Evolutionary conservation across 768 basidiomycete species (phyloP).

Genomic region (Lanmaoa pseudosensibilis): DNA sequence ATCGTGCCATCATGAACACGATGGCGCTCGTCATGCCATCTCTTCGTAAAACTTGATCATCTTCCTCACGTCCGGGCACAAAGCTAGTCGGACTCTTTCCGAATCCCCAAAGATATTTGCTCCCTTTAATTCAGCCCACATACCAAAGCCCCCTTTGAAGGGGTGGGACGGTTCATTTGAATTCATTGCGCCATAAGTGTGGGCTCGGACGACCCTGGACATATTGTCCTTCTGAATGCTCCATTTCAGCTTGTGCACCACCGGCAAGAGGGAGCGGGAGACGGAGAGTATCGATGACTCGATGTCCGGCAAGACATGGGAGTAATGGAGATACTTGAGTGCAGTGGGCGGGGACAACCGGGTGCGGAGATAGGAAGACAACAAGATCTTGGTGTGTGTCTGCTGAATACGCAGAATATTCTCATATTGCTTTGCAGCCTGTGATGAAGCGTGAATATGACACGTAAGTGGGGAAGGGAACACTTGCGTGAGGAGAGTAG

Average conservation of each 20-base stretch:
- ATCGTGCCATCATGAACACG: background rate
- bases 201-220: conserved; percentile 54
- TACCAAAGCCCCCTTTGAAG: conserved; percentile 40
- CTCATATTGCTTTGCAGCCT: conserved; percentile 73
- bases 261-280: conserved; percentile 61
- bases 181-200: conserved; percentile 33
- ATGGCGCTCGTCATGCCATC: conserved; percentile 23
- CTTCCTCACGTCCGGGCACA: conserved; percentile 64
- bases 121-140: conserved; percentile 60
- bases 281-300: conserved; percentile 57
- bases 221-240: conserved; percentile 62
- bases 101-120: conserved; percentile 52
- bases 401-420: conserved; percentile 53
- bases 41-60: conserved; percentile 61
- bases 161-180: conserved; percentile 16
- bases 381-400: conserved; percentile 48
- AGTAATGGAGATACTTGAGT: conserved; percentile 47
- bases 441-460: conserved; percentile 12
- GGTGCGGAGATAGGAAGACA: conserved; percentile 55
- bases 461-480: background rate
- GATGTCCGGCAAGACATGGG: conserved; percentile 61
- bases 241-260: conserved; percentile 71
- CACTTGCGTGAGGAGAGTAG: conserved; percentile 54
- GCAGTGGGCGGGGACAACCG: conserved; percentile 40
- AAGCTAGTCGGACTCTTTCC: conserved; percentile 65